Conservation (phyloP, 768 basidiomycete genomes). For the Rhizopogon rudus region DNA sequence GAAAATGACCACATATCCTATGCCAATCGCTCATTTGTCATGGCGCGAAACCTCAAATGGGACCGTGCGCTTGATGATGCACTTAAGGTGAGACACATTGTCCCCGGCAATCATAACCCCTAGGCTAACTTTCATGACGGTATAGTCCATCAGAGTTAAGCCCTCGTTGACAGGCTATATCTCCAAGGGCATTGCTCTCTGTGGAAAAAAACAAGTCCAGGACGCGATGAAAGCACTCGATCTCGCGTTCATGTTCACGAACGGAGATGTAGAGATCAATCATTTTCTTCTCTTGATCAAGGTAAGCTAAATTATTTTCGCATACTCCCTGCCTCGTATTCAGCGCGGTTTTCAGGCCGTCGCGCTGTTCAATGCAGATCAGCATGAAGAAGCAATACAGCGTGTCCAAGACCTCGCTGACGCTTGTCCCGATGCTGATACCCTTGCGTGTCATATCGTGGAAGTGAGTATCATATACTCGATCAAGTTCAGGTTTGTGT, state of each 20-base stretch:
- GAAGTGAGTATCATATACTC: background rate
- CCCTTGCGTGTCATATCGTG: background rate
- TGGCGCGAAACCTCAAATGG: background rate
- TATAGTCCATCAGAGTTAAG: background rate
- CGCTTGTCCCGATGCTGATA: background rate
- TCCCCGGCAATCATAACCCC: background rate
- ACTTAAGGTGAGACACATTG: background rate
- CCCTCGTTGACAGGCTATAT: background rate
- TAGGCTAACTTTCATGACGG: background rate
- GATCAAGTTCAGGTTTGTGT: background rate
- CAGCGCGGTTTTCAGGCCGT: background rate
- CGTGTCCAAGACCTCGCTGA: background rate
- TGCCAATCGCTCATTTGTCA: background rate
- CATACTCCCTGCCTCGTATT: background rate
- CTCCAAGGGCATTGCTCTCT: background rate
- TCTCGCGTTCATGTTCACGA: background rate
- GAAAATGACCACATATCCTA: background rate
- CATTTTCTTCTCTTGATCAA: background rate
- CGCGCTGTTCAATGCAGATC: background rate
- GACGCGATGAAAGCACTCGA: background rate
- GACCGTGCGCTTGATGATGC: background rate
- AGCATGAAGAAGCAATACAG: background rate
- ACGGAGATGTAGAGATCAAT: background rate
- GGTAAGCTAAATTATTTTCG: background rate
- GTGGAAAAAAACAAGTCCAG: background rate